These are phyloP conservation scores for Coelastrella sp. DNA, from an alignment of 139 green algal species.

Conservation along the genomic window DNA sequence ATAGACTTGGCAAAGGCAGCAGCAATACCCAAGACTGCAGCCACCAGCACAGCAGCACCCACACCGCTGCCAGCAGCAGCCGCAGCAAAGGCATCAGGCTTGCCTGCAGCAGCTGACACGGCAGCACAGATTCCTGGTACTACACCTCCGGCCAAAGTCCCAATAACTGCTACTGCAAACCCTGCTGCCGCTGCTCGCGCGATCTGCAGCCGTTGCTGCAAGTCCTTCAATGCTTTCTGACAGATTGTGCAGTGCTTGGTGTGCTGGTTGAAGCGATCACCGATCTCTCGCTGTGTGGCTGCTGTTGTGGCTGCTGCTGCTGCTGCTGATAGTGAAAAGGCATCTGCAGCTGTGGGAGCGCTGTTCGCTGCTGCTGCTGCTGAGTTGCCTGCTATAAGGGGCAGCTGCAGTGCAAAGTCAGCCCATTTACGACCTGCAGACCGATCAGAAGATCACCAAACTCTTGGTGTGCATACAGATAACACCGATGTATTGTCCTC, in stretches of 20 bases:
- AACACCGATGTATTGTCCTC: neutral
- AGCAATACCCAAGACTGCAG: neutral
- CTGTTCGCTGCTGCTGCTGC: neutral
- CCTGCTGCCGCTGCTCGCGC: constrained; percentile 10
- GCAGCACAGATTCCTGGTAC: neutral
- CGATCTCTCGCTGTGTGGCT: neutral
- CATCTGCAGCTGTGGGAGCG: neutral
- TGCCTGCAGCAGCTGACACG: neutral
- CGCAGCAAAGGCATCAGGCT: neutral
- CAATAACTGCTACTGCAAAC: neutral
- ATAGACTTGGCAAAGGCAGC: neutral
- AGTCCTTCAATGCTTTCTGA: neutral
- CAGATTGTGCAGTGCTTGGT: constrained; percentile 26
- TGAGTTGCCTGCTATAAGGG: neutral
- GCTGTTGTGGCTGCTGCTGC: neutral
- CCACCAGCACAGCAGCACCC: neutral
- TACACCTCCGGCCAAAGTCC: neutral
- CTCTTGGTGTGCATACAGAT: neutral
- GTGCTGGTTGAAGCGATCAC: constrained; percentile 15
- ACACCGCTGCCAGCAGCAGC: neutral
- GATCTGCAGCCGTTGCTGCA: neutral
- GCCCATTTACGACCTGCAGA: neutral
- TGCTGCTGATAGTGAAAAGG: neutral
- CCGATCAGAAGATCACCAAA: neutral
- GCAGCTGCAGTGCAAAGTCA: neutral